Conservation (phyloP, 2,329 filamentous ascomycete genomes). For the Botrytis elliptica region DNA sequence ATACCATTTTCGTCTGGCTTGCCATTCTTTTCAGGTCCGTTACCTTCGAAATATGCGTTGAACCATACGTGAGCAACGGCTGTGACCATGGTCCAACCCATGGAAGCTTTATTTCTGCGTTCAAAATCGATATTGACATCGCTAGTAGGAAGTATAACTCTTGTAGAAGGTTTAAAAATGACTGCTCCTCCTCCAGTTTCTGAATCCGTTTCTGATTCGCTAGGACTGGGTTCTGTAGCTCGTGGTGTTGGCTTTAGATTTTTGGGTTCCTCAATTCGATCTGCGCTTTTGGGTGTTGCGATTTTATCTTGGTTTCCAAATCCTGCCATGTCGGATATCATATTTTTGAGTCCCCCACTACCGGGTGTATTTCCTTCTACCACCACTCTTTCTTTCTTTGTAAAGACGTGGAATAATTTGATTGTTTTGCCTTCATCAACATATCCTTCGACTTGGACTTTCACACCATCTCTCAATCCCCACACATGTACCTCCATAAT, state of each 20-base stretch:
- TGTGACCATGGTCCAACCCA: conserved; percentile 85
- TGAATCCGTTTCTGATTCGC: conserved; percentile 32
- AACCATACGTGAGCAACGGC: conserved; percentile 96
- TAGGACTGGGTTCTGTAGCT: background rate
- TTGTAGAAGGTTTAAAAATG: conserved; percentile 70
- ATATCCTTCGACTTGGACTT: conserved; percentile 80
- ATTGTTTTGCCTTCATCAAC: conserved; percentile 88
- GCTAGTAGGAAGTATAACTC: conserved; percentile 71
- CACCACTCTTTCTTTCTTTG: conserved; percentile 66
- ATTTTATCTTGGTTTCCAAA: conserved; percentile 33
- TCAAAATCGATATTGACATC: conserved; percentile 92
- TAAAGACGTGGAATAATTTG: conserved; percentile 78
- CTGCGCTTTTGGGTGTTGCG: conserved; percentile 23
- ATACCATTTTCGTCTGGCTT: conserved; percentile 66
- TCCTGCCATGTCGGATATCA: conserved; percentile 54
- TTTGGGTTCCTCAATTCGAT: conserved; percentile 22
- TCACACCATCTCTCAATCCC: conserved; percentile 84
- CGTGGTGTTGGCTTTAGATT: background rate
- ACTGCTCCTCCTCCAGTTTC: conserved; percentile 68
- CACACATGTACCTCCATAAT: conserved; percentile 86
- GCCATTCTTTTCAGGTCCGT: conserved; percentile 67
- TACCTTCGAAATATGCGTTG: conserved; percentile 89
- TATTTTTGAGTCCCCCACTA: conserved; percentile 49
- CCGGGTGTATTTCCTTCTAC: conserved; percentile 58
- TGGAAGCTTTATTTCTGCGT: conserved; percentile 74